Conservation (phyloP, 148 eudicot genomes). For the Oxyria digyna region DNA sequence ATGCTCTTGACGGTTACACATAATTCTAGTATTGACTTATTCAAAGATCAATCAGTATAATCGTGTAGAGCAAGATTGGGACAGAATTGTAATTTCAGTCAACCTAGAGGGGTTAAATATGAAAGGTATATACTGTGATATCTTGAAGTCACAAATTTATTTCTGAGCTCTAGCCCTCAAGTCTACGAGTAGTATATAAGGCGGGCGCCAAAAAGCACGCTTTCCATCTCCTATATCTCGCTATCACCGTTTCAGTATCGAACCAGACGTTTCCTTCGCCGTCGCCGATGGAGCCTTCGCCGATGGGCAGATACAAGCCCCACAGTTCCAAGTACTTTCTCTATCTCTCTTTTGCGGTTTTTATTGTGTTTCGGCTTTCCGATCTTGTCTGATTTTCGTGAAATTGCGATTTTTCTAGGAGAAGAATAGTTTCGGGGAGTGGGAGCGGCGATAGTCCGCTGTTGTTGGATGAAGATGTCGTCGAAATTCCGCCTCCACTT, state of each 20-base stretch:
- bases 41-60: not conserved
- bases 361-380: not conserved
- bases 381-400: not conserved
- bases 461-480: conserved; percentile 32
- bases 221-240: not conserved
- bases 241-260: not conserved
- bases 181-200: conserved; percentile 1
- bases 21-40: not conserved
- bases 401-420: conserved; percentile 21
- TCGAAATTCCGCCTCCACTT: conserved; percentile 40
- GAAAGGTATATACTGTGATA: not conserved
- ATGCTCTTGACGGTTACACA: not conserved
- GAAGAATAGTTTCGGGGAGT: conserved; percentile 29
- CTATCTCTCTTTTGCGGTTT: not conserved
- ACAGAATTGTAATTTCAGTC: not conserved
- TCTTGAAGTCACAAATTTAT: not conserved
- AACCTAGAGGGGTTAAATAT: not conserved
- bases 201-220: conserved; percentile 5
- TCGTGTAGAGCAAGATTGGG: not conserved
- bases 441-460: conserved; percentile 19
- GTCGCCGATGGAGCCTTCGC: conserved; percentile 32
- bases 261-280: conserved; percentile 3
- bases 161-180: not conserved
- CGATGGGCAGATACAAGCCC: conserved; percentile 25
- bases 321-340: conserved; percentile 29